These are phyloP conservation scores for Hevea brasiliensis DNA, from an alignment of 345 rosid genomes.

Conservation along the genomic window DNA sequence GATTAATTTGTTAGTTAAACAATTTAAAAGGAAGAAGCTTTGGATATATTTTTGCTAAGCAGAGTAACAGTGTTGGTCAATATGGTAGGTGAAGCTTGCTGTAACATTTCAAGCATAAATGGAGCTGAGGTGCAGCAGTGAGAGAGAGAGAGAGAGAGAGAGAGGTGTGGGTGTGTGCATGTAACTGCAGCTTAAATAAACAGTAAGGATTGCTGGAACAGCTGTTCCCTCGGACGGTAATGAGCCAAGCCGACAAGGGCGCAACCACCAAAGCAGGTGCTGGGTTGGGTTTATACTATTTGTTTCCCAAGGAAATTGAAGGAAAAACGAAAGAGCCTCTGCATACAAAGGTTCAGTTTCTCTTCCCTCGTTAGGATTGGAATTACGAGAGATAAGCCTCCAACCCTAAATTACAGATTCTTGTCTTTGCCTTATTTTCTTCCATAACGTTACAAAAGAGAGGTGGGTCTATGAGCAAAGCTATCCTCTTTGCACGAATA, in stretches of 20 bases:
- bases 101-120: background rate
- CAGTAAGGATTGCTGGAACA: conserved; percentile 23
- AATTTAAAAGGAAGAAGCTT: too few species aligned
- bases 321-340: too few species aligned
- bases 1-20: too few species aligned
- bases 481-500: too few species aligned
- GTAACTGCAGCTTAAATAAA: background rate
- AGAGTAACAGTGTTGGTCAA: background rate
- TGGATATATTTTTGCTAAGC: background rate
- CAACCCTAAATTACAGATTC: conserved; percentile 39
- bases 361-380: conserved; percentile 3
- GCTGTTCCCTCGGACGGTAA: background rate
- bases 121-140: too few species aligned
- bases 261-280: conserved; percentile 84
- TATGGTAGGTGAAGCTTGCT: background rate
- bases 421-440: conserved; percentile 42
- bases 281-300: conserved; percentile 47
- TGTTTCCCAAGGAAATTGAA: conserved; percentile 45
- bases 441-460: too few species aligned
- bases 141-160: too few species aligned
- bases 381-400: conserved; percentile 47
- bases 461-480: too few species aligned
- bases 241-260: conserved; percentile 70
- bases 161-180: background rate
- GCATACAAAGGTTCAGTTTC: background rate